A percentile compares a stretch with the other conserved stretches of the same genome.
These are phyloP conservation scores for Xylaria sp. DNA, from an alignment of 495 filamentous ascomycete species.

Conservation along the genomic window DNA sequence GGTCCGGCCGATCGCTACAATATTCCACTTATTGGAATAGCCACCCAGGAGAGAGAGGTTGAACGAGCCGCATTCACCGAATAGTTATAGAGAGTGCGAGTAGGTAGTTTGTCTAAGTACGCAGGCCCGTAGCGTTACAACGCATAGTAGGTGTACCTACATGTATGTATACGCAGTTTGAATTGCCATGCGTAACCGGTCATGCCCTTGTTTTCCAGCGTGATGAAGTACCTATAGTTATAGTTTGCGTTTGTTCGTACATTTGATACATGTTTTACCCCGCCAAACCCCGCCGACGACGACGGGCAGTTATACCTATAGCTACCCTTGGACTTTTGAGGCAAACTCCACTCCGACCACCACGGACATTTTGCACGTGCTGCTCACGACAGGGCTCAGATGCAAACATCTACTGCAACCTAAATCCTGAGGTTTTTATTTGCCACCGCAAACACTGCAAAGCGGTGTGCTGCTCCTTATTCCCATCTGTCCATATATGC, in stretches of 20 bases:
- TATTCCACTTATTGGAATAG: neutral
- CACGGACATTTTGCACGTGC: constrained; percentile 28
- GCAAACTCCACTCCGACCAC: constrained; percentile 13
- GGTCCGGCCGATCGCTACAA: neutral
- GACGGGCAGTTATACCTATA: neutral
- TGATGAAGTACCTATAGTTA: neutral
- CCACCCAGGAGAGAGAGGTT: constrained; percentile 10
- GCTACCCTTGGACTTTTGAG: constrained; percentile 17
- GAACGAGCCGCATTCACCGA: constrained; percentile 3
- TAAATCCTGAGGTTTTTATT: constrained; percentile 17
- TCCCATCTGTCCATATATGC: neutral
- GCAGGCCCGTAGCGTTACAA: constrained; percentile 1
- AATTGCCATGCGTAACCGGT: neutral
- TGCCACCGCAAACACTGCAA: constrained; percentile 21
- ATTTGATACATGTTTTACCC: constrained; percentile 14
- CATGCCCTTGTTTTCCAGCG: neutral
- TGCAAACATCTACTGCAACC: constrained; percentile 8
- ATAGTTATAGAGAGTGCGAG: neutral
- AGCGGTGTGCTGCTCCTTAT: constrained; percentile 18
- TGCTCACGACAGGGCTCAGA: constrained; percentile 23
- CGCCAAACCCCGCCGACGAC: constrained; percentile 25
- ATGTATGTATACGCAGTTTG: too few species aligned
- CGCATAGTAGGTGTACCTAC: neutral
- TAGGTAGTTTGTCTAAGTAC: neutral
- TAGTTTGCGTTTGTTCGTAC: too few species aligned